phyloP scores from a whole-genome alignment of 2,329 filamentous ascomycete genomes.

The Myriosclerotinia duriaeana region DNA sequence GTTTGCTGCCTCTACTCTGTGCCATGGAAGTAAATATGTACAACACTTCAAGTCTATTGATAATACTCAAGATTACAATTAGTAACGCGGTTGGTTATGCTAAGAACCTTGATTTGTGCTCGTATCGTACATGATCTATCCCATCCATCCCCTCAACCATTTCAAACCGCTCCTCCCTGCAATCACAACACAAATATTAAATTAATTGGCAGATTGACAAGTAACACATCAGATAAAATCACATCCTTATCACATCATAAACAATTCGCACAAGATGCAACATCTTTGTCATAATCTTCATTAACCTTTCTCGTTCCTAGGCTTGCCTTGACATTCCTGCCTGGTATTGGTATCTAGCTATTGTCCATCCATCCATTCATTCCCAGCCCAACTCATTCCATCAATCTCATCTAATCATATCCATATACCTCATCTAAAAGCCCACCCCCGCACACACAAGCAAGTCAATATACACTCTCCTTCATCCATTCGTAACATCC shows the following conservation, averaged over 20 bases:
- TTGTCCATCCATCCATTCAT: constrained; percentile 5
- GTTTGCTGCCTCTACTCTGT: too few species aligned
- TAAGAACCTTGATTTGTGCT: too few species aligned
- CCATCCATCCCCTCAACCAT: too few species aligned
- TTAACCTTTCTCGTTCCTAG: constrained; percentile 6
- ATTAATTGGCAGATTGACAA: too few species aligned
- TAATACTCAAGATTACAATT: too few species aligned
- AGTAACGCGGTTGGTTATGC: too few species aligned
- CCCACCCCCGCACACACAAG: neutral
- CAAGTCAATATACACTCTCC: neutral
- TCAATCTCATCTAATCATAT: constrained; percentile 19
- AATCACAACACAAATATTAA: too few species aligned
- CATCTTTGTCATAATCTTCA: constrained; percentile 19
- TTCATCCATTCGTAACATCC: neutral
- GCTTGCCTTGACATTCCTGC: neutral
- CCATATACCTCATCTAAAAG: constrained; percentile 13
- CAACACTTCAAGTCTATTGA: too few species aligned
- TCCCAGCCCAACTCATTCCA: neutral
- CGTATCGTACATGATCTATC: too few species aligned
- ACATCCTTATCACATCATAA: neutral
- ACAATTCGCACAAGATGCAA: neutral
- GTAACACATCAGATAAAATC: neutral
- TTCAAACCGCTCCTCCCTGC: too few species aligned
- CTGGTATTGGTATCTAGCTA: constrained; percentile 21
- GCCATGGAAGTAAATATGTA: too few species aligned